A percentile compares a stretch with the other conserved stretches of the same genome.
These are phyloP conservation scores for Termitomyces sp. DNA, from an alignment of 1,284 basidiomycete genomes.

Conservation along the genomic window DNA sequence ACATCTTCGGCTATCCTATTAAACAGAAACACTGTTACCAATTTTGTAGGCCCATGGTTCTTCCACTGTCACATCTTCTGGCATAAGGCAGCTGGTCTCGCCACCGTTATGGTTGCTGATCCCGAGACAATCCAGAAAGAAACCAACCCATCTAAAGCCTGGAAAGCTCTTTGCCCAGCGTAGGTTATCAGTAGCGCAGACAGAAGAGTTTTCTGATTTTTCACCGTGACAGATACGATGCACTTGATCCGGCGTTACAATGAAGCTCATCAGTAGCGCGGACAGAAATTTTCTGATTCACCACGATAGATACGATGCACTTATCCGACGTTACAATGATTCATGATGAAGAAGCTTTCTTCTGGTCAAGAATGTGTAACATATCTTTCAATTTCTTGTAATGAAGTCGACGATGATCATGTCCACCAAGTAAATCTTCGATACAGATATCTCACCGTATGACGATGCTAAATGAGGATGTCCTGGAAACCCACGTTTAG, in stretches of 20 bases:
- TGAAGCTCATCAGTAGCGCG: background rate
- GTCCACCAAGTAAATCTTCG: background rate
- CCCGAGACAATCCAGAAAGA: constrained; percentile 12
- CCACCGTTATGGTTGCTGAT: constrained; percentile 21
- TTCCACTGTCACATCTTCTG: constrained; percentile 28
- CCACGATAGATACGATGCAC: constrained; percentile 2
- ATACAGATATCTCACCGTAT: background rate
- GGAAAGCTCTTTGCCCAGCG: constrained; percentile 24
- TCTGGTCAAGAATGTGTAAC: background rate
- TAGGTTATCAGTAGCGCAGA: constrained; percentile 5
- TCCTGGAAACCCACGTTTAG: background rate
- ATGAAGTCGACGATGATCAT: background rate
- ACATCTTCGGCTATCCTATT: background rate
- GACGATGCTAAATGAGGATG: no score
- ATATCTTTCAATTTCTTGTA: background rate
- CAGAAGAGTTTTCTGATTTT: background rate
- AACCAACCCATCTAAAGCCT: constrained; percentile 18
- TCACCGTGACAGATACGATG: constrained; percentile 1
- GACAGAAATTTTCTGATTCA: background rate
- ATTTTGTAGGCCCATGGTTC: constrained; percentile 20
- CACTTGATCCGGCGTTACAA: constrained; percentile 4
- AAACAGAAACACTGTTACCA: background rate
- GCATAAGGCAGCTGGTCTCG: constrained; percentile 26
- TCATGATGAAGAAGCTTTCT: background rate
- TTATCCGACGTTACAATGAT: constrained; percentile 3